These are phyloP conservation scores for Beta macrorhiza DNA, from an alignment of 179 eudicot genomes.

Conservation along the genomic window DNA sequence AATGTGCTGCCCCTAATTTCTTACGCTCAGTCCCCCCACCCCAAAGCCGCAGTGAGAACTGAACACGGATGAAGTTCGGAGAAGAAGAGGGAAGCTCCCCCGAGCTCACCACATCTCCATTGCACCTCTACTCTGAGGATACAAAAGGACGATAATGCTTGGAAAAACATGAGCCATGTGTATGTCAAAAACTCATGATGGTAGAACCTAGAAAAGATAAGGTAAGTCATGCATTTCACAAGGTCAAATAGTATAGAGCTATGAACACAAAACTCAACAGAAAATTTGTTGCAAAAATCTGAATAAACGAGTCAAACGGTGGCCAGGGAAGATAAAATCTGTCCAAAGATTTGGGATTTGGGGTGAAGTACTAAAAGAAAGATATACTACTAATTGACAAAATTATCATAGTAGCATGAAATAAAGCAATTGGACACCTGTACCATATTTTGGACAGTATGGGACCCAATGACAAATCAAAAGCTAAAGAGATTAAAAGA, in stretches of 20 bases:
- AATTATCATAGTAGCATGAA: conserved; percentile 9
- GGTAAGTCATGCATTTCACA: background rate
- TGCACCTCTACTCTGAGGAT: background rate
- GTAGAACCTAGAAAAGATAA: conserved; percentile 5
- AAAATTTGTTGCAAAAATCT: background rate
- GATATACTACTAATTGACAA: background rate
- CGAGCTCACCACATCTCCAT: no score
- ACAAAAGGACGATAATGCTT: background rate
- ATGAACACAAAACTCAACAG: background rate
- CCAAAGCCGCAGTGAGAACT: background rate
- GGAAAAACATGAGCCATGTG: background rate
- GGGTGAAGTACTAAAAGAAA: conserved; percentile 13
- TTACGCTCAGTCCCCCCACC: background rate
- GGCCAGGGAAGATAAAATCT: conserved; percentile 3
- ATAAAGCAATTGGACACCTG: conserved; percentile 23
- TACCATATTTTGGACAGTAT: conserved; percentile 2
- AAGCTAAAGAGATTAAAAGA: conserved; percentile 2
- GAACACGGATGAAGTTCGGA: no score
- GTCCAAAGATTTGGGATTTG: conserved; percentile 10
- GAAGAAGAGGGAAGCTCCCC: no score
- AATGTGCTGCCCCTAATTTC: no score
- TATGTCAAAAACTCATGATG: background rate
- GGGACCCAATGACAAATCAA: conserved; percentile 16
- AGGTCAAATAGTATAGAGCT: conserved; percentile 25
- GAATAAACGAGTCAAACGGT: background rate